A percentile compares a stretch with the other conserved stretches of the same genome.
phyloP scores from a whole-genome alignment of 2,329 filamentous ascomycete species.

The Fusarium nisikadoi region DNA sequence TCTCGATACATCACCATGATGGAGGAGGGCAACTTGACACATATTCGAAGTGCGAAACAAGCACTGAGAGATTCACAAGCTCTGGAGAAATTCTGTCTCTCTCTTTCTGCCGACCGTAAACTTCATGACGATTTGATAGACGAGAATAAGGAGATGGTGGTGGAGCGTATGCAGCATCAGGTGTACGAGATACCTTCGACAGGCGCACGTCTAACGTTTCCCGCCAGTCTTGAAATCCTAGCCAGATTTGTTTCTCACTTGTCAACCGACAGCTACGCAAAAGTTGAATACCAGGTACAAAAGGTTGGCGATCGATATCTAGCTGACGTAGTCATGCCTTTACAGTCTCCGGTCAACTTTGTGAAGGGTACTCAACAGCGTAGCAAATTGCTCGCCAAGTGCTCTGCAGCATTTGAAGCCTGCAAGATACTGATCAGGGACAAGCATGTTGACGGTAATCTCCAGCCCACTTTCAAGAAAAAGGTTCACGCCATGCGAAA shows the following conservation, averaged over 20 bases:
- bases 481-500: conserved; percentile 85
- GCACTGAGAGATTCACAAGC: conserved; percentile 68
- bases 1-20: conserved; percentile 89
- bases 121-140: conserved; percentile 42
- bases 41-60: conserved; percentile 67
- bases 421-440: conserved; percentile 76
- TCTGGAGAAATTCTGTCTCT: conserved; percentile 80
- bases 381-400: conserved; percentile 83
- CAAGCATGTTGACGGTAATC: conserved; percentile 75
- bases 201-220: conserved; percentile 82
- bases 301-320: conserved; percentile 68
- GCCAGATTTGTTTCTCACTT: conserved; percentile 79
- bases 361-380: conserved; percentile 70
- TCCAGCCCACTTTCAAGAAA: conserved; percentile 79
- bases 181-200: conserved; percentile 71
- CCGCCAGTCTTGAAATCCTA: conserved; percentile 76
- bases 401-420: conserved; percentile 86
- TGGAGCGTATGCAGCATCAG: conserved; percentile 52
- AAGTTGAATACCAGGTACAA: conserved; percentile 71
- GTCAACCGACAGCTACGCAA: conserved; percentile 43
- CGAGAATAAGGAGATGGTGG: conserved; percentile 14
- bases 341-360: conserved; percentile 75
- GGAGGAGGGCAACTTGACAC: conserved; percentile 73
- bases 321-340: conserved; percentile 83
- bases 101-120: conserved; percentile 78